A percentile compares a stretch with the other conserved stretches of the same genome.
These are phyloP conservation scores for Alternaria gansuensis DNA, from an alignment of 2,329 filamentous ascomycete species.

Conservation along the genomic window DNA sequence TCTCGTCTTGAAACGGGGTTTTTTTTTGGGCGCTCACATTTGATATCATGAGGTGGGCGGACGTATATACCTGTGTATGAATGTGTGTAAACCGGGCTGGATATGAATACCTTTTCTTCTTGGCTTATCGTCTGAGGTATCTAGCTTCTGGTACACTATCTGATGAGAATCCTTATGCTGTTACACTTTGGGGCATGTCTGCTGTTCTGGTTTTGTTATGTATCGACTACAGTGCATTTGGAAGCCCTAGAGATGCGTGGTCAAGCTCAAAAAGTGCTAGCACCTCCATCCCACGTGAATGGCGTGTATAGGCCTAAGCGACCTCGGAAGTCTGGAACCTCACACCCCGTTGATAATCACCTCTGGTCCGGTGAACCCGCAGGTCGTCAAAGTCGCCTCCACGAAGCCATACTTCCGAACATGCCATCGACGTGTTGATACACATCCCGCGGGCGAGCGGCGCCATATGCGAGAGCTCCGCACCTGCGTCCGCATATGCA, in stretches of 20 bases:
- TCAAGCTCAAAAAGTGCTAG: background rate
- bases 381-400: background rate
- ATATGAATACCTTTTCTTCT: background rate
- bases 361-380: conserved; percentile 1
- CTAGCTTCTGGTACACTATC: no score
- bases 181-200: no score
- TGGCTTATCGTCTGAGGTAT: background rate
- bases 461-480: background rate
- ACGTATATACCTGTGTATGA: conserved; percentile 1
- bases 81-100: background rate
- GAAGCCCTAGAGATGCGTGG: no score
- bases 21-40: background rate
- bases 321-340: conserved; percentile 2
- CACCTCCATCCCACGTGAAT: background rate
- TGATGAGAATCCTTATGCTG: no score
- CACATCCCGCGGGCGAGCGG: background rate
- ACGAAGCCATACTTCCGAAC: background rate
- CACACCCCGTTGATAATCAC: background rate
- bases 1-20: background rate
- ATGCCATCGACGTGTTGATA: background rate
- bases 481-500: conserved; percentile 4
- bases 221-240: no score
- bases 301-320: conserved; percentile 1
- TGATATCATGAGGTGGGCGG: background rate
- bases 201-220: no score